These are phyloP conservation scores for Guadua angustifolia DNA, from an alignment of 176 grass and related monocot genomes.

Conservation along the genomic window DNA sequence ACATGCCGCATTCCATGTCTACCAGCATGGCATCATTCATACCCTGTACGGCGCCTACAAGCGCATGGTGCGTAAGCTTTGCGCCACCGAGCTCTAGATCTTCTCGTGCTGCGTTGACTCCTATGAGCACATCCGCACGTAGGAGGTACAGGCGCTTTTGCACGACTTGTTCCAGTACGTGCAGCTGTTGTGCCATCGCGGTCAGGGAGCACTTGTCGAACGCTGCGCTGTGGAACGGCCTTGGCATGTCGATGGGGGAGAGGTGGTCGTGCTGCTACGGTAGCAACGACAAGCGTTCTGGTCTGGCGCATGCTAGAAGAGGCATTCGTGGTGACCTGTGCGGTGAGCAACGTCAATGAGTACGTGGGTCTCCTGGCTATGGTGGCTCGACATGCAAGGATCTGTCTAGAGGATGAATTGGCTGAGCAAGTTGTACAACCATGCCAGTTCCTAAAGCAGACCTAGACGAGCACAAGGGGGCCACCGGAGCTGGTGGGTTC, in stretches of 20 bases:
- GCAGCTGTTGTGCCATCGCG: neutral
- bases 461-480: conserved; percentile 44
- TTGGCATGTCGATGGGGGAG: conserved; percentile 61
- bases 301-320: too few relatives aligned
- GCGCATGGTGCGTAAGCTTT: conserved; percentile 65
- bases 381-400: conserved; percentile 63
- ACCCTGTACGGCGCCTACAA: conserved; percentile 66
- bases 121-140: conserved; percentile 19
- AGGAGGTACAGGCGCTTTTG: neutral
- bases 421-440: conserved; percentile 44
- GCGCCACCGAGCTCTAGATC: conserved; percentile 72
- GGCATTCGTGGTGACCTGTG: conserved; percentile 60
- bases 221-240: conserved; percentile 57
- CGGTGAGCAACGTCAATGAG: conserved; percentile 60
- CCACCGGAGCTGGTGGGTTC: neutral
- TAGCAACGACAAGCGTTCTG: too few relatives aligned
- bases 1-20: neutral
- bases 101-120: conserved; percentile 60
- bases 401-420: conserved; percentile 54
- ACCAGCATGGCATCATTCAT: conserved; percentile 59
- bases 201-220: conserved; percentile 49
- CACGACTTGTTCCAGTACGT: conserved; percentile 9
- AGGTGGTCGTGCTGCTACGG: conserved; percentile 48
- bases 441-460: conserved; percentile 63
- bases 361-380: conserved; percentile 58